Percentiles rank a stretch among this genome's conserved stretches.
Conservation (phyloP, 2,329 filamentous ascomycete genomes). For the Colletotrichum nymphaeae region DNA sequence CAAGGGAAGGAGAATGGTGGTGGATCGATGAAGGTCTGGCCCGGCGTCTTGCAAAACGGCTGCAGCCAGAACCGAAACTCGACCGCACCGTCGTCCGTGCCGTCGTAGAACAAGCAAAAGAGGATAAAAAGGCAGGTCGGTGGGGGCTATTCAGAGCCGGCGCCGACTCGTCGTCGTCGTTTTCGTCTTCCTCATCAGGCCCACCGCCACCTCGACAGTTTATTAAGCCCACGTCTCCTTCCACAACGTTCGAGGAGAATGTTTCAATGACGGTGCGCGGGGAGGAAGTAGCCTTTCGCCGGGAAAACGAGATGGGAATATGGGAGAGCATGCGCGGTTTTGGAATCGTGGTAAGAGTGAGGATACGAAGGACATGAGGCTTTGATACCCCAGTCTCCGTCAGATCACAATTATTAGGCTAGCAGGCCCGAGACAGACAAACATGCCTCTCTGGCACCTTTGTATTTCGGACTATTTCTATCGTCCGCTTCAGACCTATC, state of each 20-base stretch:
- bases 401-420: too few species aligned
- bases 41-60: slow-evolving; percentile 53
- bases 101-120: slow-evolving; percentile 45
- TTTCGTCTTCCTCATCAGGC: slow-evolving; percentile 14
- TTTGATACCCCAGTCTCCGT: neutral
- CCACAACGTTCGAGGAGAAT: slow-evolving; percentile 29
- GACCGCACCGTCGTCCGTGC: slow-evolving; percentile 45
- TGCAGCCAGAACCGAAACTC: slow-evolving; percentile 45
- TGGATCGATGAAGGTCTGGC: slow-evolving; percentile 61
- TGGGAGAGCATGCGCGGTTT: slow-evolving; percentile 63
- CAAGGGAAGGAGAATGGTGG: slow-evolving; percentile 45
- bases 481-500: too few species aligned
- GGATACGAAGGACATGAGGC: slow-evolving; percentile 33
- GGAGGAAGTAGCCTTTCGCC: slow-evolving; percentile 62
- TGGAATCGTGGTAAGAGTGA: slow-evolving; percentile 58
- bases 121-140: slow-evolving; percentile 47
- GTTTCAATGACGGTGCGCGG: slow-evolving; percentile 55
- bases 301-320: slow-evolving; percentile 62
- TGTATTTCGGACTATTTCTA: neutral
- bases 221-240: neutral
- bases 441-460: too few species aligned
- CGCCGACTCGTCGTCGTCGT: slow-evolving; percentile 30
- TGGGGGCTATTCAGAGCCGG: slow-evolving; percentile 47
- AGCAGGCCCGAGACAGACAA: too few species aligned
- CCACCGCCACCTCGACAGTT: neutral